A percentile compares a stretch with the other conserved stretches of the same genome.
phyloP scores from a whole-genome alignment of 805 yeast species.

The Starmerella bombi region DNA sequence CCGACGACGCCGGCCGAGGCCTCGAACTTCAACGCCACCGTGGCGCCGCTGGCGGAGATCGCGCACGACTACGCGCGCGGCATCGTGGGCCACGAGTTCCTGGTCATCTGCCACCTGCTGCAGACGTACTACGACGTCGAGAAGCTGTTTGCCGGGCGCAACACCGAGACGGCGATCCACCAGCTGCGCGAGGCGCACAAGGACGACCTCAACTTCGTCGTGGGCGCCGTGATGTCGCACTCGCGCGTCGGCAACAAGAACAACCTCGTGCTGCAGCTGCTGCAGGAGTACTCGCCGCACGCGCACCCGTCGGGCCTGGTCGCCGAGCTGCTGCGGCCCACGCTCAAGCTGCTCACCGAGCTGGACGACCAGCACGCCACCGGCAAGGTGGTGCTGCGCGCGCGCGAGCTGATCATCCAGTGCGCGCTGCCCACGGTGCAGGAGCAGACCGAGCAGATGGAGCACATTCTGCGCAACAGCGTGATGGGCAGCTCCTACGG shows the following conservation, averaged over 20 bases:
- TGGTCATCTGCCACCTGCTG: slow-evolving; percentile 55
- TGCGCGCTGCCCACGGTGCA: slow-evolving; percentile 92
- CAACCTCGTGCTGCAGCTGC: slow-evolving; percentile 72
- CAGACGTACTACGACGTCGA: slow-evolving; percentile 68
- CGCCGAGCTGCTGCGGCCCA: slow-evolving; percentile 52
- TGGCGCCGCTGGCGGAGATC: slow-evolving; percentile 62
- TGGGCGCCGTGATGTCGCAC: slow-evolving; percentile 68
- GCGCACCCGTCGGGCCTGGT: slow-evolving; percentile 60
- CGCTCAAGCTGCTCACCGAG: slow-evolving; percentile 69
- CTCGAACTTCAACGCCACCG: slow-evolving; percentile 39
- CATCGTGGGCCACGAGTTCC: slow-evolving; percentile 68
- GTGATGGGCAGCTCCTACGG: slow-evolving; percentile 87
- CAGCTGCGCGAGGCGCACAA: slow-evolving; percentile 77
- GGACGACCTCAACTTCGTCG: slow-evolving; percentile 60
- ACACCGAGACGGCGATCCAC: slow-evolving; percentile 68
- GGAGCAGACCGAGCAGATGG: slow-evolving; percentile 94
- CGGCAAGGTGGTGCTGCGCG: slow-evolving; percentile 87
- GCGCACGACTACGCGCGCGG: slow-evolving; percentile 63
- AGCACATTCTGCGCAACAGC: slow-evolving; percentile 83
- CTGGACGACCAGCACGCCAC: slow-evolving; percentile 71
- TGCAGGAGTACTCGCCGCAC: slow-evolving; percentile 67
- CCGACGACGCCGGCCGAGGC: slow-evolving; percentile 37
- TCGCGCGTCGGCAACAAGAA: slow-evolving; percentile 88
- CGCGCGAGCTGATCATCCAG: slow-evolving; percentile 90
- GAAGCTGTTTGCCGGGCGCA: slow-evolving; percentile 44